Percentiles rank a stretch among this genome's conserved stretches.
Conservation (phyloP, 2,329 filamentous ascomycete species). For the Penicillium verrucosum region DNA sequence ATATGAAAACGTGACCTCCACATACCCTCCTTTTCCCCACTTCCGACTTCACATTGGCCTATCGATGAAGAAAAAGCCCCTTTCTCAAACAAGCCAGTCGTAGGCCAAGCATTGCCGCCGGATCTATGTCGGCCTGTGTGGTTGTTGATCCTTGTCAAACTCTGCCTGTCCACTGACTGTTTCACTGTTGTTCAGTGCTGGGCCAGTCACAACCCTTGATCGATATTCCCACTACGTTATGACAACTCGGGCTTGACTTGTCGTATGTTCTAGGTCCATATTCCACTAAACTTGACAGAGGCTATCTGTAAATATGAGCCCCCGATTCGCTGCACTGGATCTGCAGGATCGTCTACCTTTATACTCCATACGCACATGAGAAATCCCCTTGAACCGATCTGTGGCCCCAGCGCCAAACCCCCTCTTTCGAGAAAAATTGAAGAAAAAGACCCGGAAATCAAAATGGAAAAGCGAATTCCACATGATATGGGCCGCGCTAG, state of each 20-base stretch:
- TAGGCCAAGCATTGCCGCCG: slow-evolving; percentile 7
- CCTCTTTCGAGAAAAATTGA: background rate
- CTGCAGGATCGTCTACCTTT: background rate
- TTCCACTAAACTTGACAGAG: background rate
- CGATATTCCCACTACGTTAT: slow-evolving; percentile 3
- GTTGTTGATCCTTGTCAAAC: slow-evolving; percentile 11
- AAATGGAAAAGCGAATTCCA: background rate
- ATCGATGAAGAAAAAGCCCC: slow-evolving; percentile 10
- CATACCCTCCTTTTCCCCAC: slow-evolving; percentile 7
- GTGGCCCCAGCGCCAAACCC: slow-evolving; percentile 7
- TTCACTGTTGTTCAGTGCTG: slow-evolving; percentile 15
- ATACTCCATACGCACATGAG: background rate
- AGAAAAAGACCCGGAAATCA: background rate
- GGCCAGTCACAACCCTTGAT: slow-evolving; percentile 13
- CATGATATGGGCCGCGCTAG: slow-evolving; percentile 2
- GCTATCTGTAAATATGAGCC: background rate
- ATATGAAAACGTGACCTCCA: background rate
- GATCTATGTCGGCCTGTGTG: slow-evolving; percentile 9
- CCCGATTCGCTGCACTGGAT: slow-evolving; percentile 1
- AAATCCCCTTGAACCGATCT: background rate
- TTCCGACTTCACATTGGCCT: slow-evolving; percentile 9
- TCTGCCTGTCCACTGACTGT: slow-evolving; percentile 7
- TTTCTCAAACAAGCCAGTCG: slow-evolving; percentile 18
- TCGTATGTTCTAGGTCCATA: slow-evolving; percentile 12
- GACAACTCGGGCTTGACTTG: slow-evolving; percentile 6